Base-by-base conservation (phyloP, 257 asterid species). In the Gentiana straminea region DNA sequence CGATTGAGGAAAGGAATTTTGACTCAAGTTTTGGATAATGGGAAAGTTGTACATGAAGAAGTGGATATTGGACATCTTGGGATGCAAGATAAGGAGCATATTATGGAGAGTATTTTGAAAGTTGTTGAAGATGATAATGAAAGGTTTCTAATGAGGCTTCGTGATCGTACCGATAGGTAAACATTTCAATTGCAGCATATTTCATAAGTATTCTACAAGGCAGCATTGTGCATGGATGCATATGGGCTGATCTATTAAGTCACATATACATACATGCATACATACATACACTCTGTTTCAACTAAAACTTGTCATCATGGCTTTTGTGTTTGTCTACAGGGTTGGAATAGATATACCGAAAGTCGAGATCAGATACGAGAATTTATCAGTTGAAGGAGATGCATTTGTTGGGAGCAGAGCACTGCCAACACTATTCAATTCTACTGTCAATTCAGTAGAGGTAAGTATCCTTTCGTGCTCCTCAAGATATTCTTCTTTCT, bases 41-140 rank as follows among this genome's bases (percentile, higher is more conserved):
- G 94, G 32, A 71, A 60, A 46, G 63, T 84, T 50, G 61, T 84
- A 24, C 84, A 75, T 64, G 91, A 78, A 62, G 83, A 86, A 56
- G 80, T 82, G 5, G 89, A 81, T 73, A 74, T 84, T 59, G 66
- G 78, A 0, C 72, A 78, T 61, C 84, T 84, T 59, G 86, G 81
- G 35, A 61, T 65, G 38, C 76, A 76, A 41, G 79, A 78, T 61
- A 86, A 80, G 84, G 78, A 82, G 77, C 73, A 77, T 36, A 78
- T 86, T 51, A 84, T 78, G 84, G 86, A 79, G 12, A 76, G 64
- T 39, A 73, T 86, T 73, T 54, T 79, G 1, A 81, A 72, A 69
- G 81, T 79, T 68, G 79, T 81, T 35, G 95, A 81, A 60, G 90
- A 81, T 59, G 95, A 86, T 59, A 83, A 81, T 64, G 95, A 86